Conservation (phyloP, 805 yeast species). For the Wickerhamomyces kurtzmanii region DNA sequence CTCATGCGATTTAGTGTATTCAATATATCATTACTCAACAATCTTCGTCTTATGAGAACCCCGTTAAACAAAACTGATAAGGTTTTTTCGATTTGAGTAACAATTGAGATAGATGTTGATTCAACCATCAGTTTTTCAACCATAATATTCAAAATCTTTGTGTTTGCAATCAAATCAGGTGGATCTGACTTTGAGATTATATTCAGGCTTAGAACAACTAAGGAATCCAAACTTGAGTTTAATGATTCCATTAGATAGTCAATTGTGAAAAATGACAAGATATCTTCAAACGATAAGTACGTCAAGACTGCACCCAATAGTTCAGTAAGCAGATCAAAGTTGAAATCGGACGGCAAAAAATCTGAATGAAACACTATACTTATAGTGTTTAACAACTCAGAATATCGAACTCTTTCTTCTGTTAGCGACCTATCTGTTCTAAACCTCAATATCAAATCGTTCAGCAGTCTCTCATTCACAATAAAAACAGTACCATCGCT, state of each 20-base stretch:
- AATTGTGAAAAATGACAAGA: conserved; percentile 7
- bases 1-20: conserved; percentile 5
- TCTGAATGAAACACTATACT: no score
- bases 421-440: no score
- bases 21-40: conserved; percentile 7
- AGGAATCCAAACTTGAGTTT: conserved; percentile 6
- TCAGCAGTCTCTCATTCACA: no score
- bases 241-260: conserved; percentile 11
- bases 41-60: conserved; percentile 10
- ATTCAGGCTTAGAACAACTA: conserved; percentile 12
- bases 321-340: conserved; percentile 7
- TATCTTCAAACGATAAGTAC: conserved; percentile 9
- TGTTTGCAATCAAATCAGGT: conserved; percentile 13
- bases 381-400: no score
- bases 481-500: no score
- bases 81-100: conserved; percentile 11
- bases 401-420: no score
- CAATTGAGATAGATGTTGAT: conserved; percentile 5
- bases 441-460: no score
- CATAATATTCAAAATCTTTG: conserved; percentile 9
- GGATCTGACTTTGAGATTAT: conserved; percentile 13
- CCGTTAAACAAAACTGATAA: conserved; percentile 7
- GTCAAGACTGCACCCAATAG: conserved; percentile 8
- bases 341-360: no score
- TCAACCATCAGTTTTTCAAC: conserved; percentile 4